These are phyloP conservation scores for Alternaria dauci DNA, from an alignment of 2,329 filamentous ascomycete species.

Conservation along the genomic window DNA sequence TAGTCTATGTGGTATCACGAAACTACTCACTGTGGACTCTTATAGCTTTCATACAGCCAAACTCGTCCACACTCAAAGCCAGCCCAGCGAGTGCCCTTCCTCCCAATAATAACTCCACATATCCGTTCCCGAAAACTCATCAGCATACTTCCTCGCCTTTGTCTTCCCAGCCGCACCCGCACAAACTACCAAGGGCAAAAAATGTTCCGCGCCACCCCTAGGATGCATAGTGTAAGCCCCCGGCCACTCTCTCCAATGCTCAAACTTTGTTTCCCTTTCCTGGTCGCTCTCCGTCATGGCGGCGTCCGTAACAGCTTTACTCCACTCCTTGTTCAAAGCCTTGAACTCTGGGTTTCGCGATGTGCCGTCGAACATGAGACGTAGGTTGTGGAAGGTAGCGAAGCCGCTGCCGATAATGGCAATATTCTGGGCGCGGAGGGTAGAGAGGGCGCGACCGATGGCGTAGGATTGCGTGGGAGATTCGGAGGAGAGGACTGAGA, in stretches of 20 bases:
- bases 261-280: conserved; percentile 54
- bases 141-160: conserved; percentile 57
- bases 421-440: conserved; percentile 62
- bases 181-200: conserved; percentile 66
- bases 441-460: conserved; percentile 62
- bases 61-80: background rate
- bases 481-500: conserved; percentile 64
- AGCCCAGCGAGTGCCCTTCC: conserved; percentile 19
- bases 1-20: background rate
- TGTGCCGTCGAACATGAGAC: conserved; percentile 54
- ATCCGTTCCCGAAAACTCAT: conserved; percentile 59
- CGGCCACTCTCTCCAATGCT: conserved; percentile 60
- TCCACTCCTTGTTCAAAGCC: conserved; percentile 55
- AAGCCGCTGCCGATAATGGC: conserved; percentile 69
- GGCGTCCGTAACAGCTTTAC: conserved; percentile 54
- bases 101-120: conserved; percentile 67
- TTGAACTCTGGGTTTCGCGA: conserved; percentile 42
- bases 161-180: conserved; percentile 60
- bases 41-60: background rate
- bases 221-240: conserved; percentile 65
- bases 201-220: conserved; percentile 63
- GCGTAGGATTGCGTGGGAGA: conserved; percentile 59
- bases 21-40: background rate
- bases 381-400: conserved; percentile 65
- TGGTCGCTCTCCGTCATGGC: conserved; percentile 48